These are phyloP conservation scores for Cyclanthera cordifolia DNA, from an alignment of 306 rosid genomes.

Conservation along the genomic window DNA sequence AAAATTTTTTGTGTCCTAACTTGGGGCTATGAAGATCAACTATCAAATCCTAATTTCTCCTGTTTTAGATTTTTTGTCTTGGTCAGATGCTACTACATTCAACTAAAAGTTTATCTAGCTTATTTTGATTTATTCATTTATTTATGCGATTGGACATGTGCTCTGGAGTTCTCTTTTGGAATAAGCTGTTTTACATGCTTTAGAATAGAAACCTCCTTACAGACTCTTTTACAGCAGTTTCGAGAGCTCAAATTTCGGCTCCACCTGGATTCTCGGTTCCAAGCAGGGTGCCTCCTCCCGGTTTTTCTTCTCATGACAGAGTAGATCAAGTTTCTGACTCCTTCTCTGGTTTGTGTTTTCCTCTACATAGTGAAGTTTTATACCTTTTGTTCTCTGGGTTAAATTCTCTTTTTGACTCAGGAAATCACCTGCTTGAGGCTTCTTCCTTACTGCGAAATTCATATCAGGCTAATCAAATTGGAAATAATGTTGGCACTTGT, in stretches of 20 bases:
- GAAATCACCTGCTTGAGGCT: slow-evolving; percentile 45
- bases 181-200: neutral
- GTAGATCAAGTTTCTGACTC: slow-evolving; percentile 49
- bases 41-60: neutral
- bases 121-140: neutral
- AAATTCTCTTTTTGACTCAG: slow-evolving; percentile 23
- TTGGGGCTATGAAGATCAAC: neutral
- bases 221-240: slow-evolving; percentile 28
- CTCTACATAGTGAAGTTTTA: neutral
- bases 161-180: neutral
- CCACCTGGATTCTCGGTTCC: slow-evolving; percentile 88
- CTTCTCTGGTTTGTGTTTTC: slow-evolving; percentile 39
- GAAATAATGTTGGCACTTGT: slow-evolving; percentile 36
- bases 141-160: neutral
- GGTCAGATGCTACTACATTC: neutral
- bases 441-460: slow-evolving; percentile 49
- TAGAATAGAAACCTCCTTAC: neutral
- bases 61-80: neutral
- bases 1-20: neutral
- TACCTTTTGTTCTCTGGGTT: neutral
- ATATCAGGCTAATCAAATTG: slow-evolving; percentile 43
- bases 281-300: slow-evolving; percentile 74
- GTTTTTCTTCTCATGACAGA: slow-evolving; percentile 73
- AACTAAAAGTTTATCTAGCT: neutral
- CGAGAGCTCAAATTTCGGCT: slow-evolving; percentile 69